phyloP scores from a whole-genome alignment of 805 yeast species.

The Saturnispora silvae region DNA sequence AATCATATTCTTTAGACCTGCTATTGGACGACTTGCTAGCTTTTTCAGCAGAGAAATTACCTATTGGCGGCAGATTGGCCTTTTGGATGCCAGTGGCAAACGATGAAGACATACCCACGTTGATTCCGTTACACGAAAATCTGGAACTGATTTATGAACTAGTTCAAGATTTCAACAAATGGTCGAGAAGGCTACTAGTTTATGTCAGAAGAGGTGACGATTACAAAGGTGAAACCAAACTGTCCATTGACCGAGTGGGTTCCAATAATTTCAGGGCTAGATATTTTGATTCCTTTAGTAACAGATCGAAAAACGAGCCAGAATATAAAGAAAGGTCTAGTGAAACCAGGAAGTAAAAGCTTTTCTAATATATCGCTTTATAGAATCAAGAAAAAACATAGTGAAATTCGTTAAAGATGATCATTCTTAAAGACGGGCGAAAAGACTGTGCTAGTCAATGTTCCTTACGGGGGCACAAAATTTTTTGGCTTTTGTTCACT shows the following conservation, averaged over 20 bases:
- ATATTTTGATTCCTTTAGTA: conserved; percentile 55
- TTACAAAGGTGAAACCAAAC: conserved; percentile 39
- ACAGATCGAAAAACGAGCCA: conserved; percentile 7
- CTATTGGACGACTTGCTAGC: conserved; percentile 67
- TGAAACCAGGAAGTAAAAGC: neutral
- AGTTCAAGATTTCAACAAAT: conserved; percentile 82
- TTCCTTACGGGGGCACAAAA: no score
- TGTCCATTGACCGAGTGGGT: conserved; percentile 34
- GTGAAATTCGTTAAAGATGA: no score
- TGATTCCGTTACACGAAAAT: conserved; percentile 69
- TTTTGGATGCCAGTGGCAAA: conserved; percentile 99
- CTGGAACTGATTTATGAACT: conserved; percentile 62
- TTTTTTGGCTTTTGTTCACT: no score
- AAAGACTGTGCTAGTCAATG: no score
- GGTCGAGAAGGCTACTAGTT: conserved; percentile 83
- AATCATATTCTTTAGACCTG: conserved; percentile 72
- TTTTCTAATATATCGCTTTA: no score
- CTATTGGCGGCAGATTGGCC: conserved; percentile 68
- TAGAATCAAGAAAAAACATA: no score
- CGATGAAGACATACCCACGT: conserved; percentile 49
- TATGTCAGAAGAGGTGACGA: conserved; percentile 52
- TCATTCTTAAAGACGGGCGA: no score
- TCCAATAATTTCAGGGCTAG: conserved; percentile 61
- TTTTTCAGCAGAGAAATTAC: conserved; percentile 64
- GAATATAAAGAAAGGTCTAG: conserved; percentile 1